These are phyloP conservation scores for Albifimbria verrucaria DNA, from an alignment of 2,329 filamentous ascomycete species.

Conservation along the genomic window DNA sequence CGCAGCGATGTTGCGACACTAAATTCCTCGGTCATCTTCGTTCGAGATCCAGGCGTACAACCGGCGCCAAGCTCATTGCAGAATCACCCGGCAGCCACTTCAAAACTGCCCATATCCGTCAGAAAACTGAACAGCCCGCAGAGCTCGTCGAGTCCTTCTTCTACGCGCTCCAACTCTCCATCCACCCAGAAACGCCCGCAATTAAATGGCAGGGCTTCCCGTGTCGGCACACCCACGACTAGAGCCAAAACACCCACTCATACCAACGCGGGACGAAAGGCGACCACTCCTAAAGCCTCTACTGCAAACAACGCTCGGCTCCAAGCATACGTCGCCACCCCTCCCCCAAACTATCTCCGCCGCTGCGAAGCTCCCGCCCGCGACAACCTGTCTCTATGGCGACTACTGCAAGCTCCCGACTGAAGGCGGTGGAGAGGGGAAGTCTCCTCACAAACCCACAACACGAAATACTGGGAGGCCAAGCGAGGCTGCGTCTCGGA, in stretches of 20 bases:
- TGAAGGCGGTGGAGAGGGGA: slow-evolving; percentile 60
- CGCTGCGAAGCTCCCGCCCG: slow-evolving; percentile 77
- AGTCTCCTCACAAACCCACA: slow-evolving; percentile 36
- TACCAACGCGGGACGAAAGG: slow-evolving; percentile 31
- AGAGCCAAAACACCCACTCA: slow-evolving; percentile 43
- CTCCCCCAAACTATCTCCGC: slow-evolving; percentile 73
- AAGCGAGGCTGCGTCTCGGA: slow-evolving; percentile 35
- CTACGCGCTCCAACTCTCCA: slow-evolving; percentile 56
- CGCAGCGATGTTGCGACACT: slow-evolving; percentile 57
- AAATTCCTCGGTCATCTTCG: slow-evolving; percentile 25
- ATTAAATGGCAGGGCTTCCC: slow-evolving; percentile 36
- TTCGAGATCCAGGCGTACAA: slow-evolving; percentile 27
- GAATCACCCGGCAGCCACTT: slow-evolving; percentile 26
- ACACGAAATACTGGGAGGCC: slow-evolving; percentile 26
- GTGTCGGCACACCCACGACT: slow-evolving; percentile 32
- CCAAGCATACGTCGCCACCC: slow-evolving; percentile 70
- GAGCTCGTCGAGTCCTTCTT: slow-evolving; percentile 45
- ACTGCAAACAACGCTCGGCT: slow-evolving; percentile 55
- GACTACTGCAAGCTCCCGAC: slow-evolving; percentile 67
- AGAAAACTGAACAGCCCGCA: slow-evolving; percentile 42
- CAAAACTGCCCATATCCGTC: slow-evolving; percentile 44
- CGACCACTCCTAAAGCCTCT: slow-evolving; percentile 37
- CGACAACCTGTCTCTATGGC: slow-evolving; percentile 73
- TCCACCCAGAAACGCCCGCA: slow-evolving; percentile 40
- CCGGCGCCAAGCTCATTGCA: slow-evolving; percentile 17